These are phyloP conservation scores for Betula pendula DNA, from an alignment of 306 rosid species.

Conservation along the genomic window DNA sequence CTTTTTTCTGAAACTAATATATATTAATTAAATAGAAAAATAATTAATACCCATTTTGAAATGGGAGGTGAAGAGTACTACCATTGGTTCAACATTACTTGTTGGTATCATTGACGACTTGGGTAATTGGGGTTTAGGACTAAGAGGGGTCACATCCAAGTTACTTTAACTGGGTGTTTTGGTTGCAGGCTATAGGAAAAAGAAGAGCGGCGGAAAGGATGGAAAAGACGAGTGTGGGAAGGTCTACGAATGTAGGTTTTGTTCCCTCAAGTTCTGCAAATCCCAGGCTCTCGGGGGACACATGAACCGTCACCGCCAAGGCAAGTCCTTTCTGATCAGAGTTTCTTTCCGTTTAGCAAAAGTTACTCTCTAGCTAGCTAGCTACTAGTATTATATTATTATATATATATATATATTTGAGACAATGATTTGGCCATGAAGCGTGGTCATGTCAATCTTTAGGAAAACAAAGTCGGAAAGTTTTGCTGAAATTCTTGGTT, in stretches of 20 bases:
- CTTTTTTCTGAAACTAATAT: not conserved
- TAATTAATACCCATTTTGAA: not conserved
- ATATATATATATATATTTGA: not conserved
- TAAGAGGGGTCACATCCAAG: slow-evolving; percentile 36
- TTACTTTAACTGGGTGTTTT: slow-evolving; percentile 37
- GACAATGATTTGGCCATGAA: slow-evolving; percentile 34
- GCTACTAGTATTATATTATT: not conserved
- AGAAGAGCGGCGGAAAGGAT: slow-evolving; percentile 84
- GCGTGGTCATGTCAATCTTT: slow-evolving; percentile 49
- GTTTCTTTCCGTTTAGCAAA: not conserved
- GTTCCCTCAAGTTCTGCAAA: slow-evolving; percentile 99
- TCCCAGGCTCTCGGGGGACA: slow-evolving; percentile 99
- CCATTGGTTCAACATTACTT: not conserved
- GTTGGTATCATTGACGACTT: slow-evolving; percentile 7
- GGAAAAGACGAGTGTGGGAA: slow-evolving; percentile 83
- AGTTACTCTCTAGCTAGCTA: not conserved
- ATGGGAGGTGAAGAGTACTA: not conserved
- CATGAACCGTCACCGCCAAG: slow-evolving; percentile 99
- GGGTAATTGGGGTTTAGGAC: slow-evolving; percentile 36
- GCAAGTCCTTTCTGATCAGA: slow-evolving; percentile 35
- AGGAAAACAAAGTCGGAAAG: slow-evolving; percentile 3
- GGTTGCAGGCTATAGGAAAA: slow-evolving; percentile 71
- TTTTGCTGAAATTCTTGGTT: slow-evolving; percentile 28
- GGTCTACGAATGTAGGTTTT: slow-evolving; percentile 97
- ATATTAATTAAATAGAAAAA: not conserved